Base-by-base conservation (phyloP, 2,329 filamentous ascomycete species). In the Botrytis hyacinthi region DNA sequence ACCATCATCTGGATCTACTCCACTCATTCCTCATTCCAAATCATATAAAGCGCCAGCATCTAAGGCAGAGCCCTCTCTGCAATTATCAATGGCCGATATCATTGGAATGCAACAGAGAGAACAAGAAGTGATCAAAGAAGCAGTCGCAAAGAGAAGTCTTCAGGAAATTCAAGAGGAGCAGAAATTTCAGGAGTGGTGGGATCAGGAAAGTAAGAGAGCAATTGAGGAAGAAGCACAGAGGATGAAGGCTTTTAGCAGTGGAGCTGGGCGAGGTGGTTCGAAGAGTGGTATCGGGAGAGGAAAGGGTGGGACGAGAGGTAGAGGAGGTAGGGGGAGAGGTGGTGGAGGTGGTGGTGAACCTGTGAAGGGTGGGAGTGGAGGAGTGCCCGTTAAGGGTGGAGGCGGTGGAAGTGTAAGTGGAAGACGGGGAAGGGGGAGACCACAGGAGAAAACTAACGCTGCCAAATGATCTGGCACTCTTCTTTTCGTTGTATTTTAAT, bases 81-180 rank as follows among this genome's bases (percentile, higher is more conserved):
- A 93, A 4, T 84, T 94, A 20, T 94, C 92, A 48, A 91, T 99
- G 84, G 89, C 91, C 26, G 94, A 97, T 77, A 99, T 99, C 73
- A 92, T 98, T 22, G 90, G 91, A 12, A 90, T 97, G 79, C 94
- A 99, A 82, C 90, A 92, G 81, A 89, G 89, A 14, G 95, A 98
- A 81, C 96, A 97, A 80, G 90, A 94, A 73, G 88, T 89, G 29
- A 90, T 97, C 75, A 91, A 90, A 71, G 95, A 97, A 80, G 93
- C 94, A 0, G 91, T 91, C 18, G 93, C 94, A 3, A 98, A 97
- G 83, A 89, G 95, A 73, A 96, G 93, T 76, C 84, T 99, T 44
- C 91, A 97, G 80, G 96, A 98, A 76, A 99, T 99, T 74, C 96
- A 99, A 81, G 90, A 96, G 77, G 96, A 99, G 82, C 96, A 99